Base-by-base conservation (phyloP, 345 rosid genomes). In the Populus ilicifolia region DNA sequence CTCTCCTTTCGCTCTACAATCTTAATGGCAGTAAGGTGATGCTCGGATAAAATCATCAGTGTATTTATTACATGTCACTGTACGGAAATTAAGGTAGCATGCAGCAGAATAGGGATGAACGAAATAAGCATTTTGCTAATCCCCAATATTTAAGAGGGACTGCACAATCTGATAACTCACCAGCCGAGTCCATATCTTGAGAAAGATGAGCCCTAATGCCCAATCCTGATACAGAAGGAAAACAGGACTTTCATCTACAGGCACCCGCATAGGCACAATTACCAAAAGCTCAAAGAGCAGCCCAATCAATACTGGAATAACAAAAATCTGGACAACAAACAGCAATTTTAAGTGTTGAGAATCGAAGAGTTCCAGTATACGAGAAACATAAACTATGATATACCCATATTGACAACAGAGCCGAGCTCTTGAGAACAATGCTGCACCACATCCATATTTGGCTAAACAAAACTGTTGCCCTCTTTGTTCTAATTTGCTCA, bases 171-270 rank as follows among this genome's bases (percentile, higher is more conserved):
- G 56, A 67, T 27, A 23, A 84, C 87, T 89, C 75, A 92, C 99
- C 86, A 96, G 88, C 82, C 98, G 88, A 46, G 99, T 96, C 98
- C 99, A 96, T 75, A 96, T 96, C 92, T 96, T 96, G 68, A 96
- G 92, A 80, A 96, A 92, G 80, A 96, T 92, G 41, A 96, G 94
- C 48, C 98, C 99, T 72, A 96, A 85, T 23, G 99, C 98, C 99
- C 99, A 96, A 78, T 96, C 98, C 83, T 96, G 99, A 83, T 96
- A 96, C 63, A 96, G 84, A 74, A 96, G 97, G 86, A 96, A 96
- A 75, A 96, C 99, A 6, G 99, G 99, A 82, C 99, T 96, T 86
- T 96, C 99, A 75, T 96, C 98, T 72, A 92, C 97, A n/a, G 98
- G 99, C 72, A 96, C 98, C 79, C 99, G 89, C 98, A 96, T 91